Conservation (phyloP, 2,329 filamentous ascomycete genomes). For the Fusarium haematococcum region DNA sequence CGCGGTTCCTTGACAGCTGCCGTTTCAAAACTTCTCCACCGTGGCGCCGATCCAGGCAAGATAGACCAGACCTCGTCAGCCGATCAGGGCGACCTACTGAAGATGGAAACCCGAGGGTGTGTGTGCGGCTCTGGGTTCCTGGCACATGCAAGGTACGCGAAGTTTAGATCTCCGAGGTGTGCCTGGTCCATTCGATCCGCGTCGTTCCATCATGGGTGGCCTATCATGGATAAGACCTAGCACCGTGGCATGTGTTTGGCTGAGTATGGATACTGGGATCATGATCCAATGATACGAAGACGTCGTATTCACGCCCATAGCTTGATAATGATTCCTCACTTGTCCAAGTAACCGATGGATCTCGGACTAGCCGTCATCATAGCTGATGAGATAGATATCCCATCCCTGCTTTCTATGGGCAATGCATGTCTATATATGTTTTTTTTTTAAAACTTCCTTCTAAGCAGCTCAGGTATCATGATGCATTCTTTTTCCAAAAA, state of each 20-base stretch:
- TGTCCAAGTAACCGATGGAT: not conserved
- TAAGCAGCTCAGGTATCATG: slow-evolving; percentile 6
- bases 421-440: slow-evolving; percentile 11
- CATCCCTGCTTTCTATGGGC: not conserved
- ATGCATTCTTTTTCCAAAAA: not conserved
- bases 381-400: not conserved
- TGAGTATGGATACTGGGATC: slow-evolving; percentile 4
- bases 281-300: slow-evolving; percentile 16
- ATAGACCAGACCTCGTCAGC: not conserved
- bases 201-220: not conserved
- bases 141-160: slow-evolving; percentile 11
- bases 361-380: not conserved
- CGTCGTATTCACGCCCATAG: not conserved
- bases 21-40: slow-evolving; percentile 35
- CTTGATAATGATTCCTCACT: not conserved
- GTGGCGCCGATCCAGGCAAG: not conserved
- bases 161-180: slow-evolving; percentile 9
- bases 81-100: not conserved
- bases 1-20: slow-evolving; percentile 19
- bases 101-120: not conserved
- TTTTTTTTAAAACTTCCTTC: not conserved
- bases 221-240: not conserved
- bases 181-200: not conserved
- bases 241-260: not conserved
- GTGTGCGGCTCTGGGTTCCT: slow-evolving; percentile 4